These are phyloP conservation scores for Arctium lappa DNA, from an alignment of 129 eudicot species.

Conservation along the genomic window DNA sequence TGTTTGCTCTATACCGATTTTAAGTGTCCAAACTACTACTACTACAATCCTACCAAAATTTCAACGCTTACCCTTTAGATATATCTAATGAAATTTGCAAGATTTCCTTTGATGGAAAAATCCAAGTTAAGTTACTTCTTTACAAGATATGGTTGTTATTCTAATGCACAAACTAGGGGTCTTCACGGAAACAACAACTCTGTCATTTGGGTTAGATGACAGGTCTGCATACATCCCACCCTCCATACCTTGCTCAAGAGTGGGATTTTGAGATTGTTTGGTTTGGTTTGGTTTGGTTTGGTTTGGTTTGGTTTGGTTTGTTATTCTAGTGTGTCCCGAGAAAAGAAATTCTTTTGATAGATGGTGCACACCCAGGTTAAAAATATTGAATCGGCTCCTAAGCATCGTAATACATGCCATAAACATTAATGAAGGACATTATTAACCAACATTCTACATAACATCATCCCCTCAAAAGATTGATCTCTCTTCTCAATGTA, in stretches of 20 bases:
- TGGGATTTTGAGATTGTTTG: too few relatives aligned
- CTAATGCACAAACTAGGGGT: background rate
- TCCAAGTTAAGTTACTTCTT: background rate
- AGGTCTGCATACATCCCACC: too few relatives aligned
- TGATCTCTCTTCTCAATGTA: background rate
- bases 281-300: too few relatives aligned
- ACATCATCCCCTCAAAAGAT: background rate
- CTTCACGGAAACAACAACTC: too few relatives aligned
- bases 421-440: background rate
- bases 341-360: too few relatives aligned
- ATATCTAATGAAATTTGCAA: background rate
- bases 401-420: background rate
- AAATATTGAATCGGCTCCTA: too few relatives aligned
- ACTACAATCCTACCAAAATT: background rate
- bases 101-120: background rate
- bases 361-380: too few relatives aligned
- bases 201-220: too few relatives aligned
- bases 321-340: too few relatives aligned
- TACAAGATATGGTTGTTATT: slow-evolving; percentile 1
- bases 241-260: too few relatives aligned
- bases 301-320: too few relatives aligned
- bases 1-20: background rate
- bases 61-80: background rate
- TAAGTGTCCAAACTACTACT: background rate
- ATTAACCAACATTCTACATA: background rate